These are phyloP conservation scores for Singerocomus rubriflavus DNA, from an alignment of 1,284 basidiomycete genomes.

Conservation along the genomic window DNA sequence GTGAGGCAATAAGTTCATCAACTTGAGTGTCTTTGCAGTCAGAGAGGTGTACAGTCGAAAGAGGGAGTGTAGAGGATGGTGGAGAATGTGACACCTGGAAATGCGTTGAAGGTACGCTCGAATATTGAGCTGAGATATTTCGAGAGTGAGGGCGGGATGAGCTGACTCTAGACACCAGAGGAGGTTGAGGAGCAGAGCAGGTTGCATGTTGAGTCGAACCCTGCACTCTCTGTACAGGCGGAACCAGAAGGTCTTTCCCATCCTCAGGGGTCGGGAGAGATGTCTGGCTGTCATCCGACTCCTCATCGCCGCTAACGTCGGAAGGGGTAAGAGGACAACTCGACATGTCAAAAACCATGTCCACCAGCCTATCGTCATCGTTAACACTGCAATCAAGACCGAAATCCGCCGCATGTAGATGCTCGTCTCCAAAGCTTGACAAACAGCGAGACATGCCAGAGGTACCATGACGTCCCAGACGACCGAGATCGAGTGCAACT, in stretches of 20 bases:
- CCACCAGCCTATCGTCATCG: constrained; percentile 1
- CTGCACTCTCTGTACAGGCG: background rate
- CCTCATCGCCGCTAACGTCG: constrained; percentile 30
- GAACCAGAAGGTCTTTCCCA: constrained; percentile 15
- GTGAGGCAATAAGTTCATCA: constrained; percentile 20
- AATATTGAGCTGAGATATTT: constrained; percentile 7
- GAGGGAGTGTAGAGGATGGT: background rate
- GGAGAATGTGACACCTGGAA: background rate
- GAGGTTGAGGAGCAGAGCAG: background rate
- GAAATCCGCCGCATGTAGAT: constrained; percentile 12
- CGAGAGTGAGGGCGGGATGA: constrained; percentile 30
- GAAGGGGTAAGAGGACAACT: constrained; percentile 23
- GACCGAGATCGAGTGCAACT: constrained; percentile 21
- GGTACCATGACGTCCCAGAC: background rate
- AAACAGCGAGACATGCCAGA: background rate
- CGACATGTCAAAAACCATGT: constrained; percentile 24
- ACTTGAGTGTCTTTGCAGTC: constrained; percentile 4
- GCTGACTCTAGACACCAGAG: constrained; percentile 19
- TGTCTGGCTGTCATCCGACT: constrained; percentile 26
- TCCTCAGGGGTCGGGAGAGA: constrained; percentile 30
- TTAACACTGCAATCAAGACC: constrained; percentile 3
- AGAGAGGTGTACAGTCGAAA: background rate
- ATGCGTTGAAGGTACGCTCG: background rate
- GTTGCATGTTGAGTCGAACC: background rate
- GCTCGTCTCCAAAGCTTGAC: constrained; percentile 2